Evolutionary conservation across 352 stramenopile species (phyloP).

Genomic region (Globisporangium spiculum): DNA sequence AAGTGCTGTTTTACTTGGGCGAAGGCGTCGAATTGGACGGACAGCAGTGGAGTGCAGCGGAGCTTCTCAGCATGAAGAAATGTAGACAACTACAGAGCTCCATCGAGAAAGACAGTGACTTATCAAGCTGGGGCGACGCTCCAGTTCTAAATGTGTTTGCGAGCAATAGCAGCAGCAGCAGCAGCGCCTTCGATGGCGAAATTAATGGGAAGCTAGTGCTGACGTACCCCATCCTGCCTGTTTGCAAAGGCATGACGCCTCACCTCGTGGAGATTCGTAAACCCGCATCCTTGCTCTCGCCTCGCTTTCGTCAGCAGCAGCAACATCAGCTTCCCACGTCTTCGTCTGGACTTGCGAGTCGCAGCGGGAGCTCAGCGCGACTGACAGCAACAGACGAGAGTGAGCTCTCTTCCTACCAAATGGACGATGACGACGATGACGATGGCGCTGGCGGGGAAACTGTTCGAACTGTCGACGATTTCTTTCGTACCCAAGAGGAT

Average conservation of each 20-base stretch:
- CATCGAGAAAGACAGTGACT: conserved; percentile 5
- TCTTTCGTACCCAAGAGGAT: conserved; percentile 48
- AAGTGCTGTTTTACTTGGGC: conserved; percentile 79
- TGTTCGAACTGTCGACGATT: conserved; percentile 54
- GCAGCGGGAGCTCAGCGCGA: conserved; percentile 4
- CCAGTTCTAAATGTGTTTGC: not conserved
- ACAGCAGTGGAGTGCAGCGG: conserved; percentile 50
- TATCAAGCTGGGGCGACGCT: conserved; percentile 11
- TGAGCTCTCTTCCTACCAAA: not conserved
- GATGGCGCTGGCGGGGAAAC: not conserved
- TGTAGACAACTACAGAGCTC: conserved; percentile 41
- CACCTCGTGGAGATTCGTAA: conserved; percentile 50
- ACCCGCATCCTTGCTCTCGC: conserved; percentile 30
- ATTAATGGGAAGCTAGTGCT: conserved; percentile 31
- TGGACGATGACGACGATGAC: conserved; percentile 31
- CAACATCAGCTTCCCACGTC: not conserved
- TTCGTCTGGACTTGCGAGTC: not conserved
- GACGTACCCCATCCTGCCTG: conserved; percentile 36
- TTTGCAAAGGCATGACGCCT: conserved; percentile 19
- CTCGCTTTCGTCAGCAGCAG: conserved; percentile 21
- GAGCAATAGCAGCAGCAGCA: not conserved
- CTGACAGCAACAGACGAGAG: conserved; percentile 7
- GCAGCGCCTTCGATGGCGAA: not conserved
- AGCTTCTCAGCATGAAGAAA: conserved; percentile 73
- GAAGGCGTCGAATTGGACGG: conserved; percentile 64